A percentile compares a stretch with the other conserved stretches of the same genome.
These are phyloP conservation scores for Fragaria iinumae DNA, from an alignment of 306 rosid species.

Conservation along the genomic window DNA sequence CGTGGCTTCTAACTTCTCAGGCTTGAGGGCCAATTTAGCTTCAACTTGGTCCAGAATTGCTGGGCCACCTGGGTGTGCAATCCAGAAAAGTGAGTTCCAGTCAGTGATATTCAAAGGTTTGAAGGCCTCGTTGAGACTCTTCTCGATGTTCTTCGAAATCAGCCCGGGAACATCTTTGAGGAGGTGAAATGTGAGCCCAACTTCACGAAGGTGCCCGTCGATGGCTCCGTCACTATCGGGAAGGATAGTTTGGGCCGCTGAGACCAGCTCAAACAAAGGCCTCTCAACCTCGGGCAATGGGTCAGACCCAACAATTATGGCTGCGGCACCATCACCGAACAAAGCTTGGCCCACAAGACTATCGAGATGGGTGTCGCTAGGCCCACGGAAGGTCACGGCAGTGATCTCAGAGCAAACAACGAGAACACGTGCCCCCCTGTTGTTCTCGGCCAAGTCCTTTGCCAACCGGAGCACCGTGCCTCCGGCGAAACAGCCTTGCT, in stretches of 20 bases:
- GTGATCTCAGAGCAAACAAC: slow-evolving; percentile 61
- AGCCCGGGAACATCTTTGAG: slow-evolving; percentile 58
- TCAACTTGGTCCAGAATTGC: slow-evolving; percentile 56
- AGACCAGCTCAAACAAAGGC: slow-evolving; percentile 52
- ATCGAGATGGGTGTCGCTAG: slow-evolving; percentile 47
- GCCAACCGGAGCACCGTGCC: slow-evolving; percentile 56
- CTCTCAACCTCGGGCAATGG: slow-evolving; percentile 48
- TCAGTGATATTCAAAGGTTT: slow-evolving; percentile 48
- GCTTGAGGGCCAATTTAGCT: slow-evolving; percentile 33
- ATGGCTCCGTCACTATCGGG: slow-evolving; percentile 73
- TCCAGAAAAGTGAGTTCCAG: slow-evolving; percentile 62
- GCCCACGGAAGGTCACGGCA: slow-evolving; percentile 54
- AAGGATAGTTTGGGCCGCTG: slow-evolving; percentile 59
- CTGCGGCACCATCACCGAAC: slow-evolving; percentile 56
- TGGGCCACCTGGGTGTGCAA: slow-evolving; percentile 59
- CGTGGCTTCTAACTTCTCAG: slow-evolving; percentile 47
- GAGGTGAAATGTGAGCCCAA: slow-evolving; percentile 61
- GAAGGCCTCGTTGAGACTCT: slow-evolving; percentile 44
- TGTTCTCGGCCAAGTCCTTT: slow-evolving; percentile 60
- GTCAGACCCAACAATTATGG: slow-evolving; percentile 54
- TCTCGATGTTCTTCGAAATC: slow-evolving; percentile 49
- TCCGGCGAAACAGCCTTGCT: slow-evolving; percentile 58
- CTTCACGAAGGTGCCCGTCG: slow-evolving; percentile 53
- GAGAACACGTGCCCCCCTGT: slow-evolving; percentile 50
- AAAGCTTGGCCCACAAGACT: slow-evolving; percentile 60